Conservation (phyloP, 75 land plant genomes). For the Gnetum montanum region DNA sequence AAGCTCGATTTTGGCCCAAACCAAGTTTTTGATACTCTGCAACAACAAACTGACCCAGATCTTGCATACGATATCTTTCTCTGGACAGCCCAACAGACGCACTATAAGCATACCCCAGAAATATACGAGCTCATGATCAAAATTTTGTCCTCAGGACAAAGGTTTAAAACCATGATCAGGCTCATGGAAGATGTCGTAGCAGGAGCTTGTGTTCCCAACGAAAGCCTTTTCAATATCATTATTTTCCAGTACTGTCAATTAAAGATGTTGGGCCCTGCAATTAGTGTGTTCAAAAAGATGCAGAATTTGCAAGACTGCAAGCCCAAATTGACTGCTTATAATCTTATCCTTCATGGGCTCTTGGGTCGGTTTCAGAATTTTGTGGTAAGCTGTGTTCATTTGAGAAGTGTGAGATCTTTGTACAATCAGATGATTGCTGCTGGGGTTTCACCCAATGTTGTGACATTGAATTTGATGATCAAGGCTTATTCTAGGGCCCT, state of each 20-base stretch:
- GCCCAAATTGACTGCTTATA: slow-evolving; percentile 44
- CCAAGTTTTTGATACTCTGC: slow-evolving; percentile 26
- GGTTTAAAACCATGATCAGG: slow-evolving; percentile 30
- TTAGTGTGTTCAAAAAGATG: slow-evolving; percentile 48
- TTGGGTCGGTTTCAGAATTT: too few species aligned
- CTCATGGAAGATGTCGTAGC: slow-evolving; percentile 37
- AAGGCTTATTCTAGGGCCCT: slow-evolving; percentile 48
- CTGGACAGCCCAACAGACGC: slow-evolving; percentile 30
- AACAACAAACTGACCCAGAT: slow-evolving; percentile 31
- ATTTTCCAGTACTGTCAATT: slow-evolving; percentile 35
- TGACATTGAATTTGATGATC: slow-evolving; percentile 44
- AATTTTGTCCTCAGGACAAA: slow-evolving; percentile 29
- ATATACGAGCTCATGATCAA: slow-evolving; percentile 32
- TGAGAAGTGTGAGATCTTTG: slow-evolving; percentile 37
- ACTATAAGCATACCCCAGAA: slow-evolving; percentile 28
- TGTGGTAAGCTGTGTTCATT: slow-evolving; percentile 37
- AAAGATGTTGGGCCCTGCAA: slow-evolving; percentile 27
- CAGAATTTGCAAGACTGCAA: slow-evolving; percentile 13
- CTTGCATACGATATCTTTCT: slow-evolving; percentile 53
- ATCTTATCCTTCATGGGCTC: slow-evolving; percentile 33
- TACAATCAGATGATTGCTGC: slow-evolving; percentile 51
- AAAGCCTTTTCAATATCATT: slow-evolving; percentile 33
- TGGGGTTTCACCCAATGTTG: slow-evolving; percentile 47
- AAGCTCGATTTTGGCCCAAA: slow-evolving; percentile 31
- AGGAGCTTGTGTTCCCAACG: slow-evolving; percentile 16